phyloP scores from a whole-genome alignment of 805 yeast species.

The Zygosaccharomyces bisporus region DNA sequence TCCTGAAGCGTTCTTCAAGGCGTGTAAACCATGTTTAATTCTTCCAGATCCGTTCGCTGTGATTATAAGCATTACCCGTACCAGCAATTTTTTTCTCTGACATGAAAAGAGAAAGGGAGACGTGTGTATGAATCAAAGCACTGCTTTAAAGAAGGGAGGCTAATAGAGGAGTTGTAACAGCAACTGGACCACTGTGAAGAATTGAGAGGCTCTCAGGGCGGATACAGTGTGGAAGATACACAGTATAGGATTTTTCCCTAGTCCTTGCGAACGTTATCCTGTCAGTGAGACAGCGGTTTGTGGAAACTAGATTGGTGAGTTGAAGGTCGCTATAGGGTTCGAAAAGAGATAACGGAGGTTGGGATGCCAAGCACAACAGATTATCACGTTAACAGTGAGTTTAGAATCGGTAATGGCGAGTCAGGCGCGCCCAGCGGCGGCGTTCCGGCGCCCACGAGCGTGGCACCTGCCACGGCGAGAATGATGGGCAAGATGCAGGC shows the following conservation, averaged over 20 bases:
- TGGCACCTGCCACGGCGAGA: conserved; percentile 36
- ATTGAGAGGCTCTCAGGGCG: background rate
- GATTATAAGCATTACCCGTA: conserved; percentile 1
- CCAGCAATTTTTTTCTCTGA: background rate
- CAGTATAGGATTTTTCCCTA: background rate
- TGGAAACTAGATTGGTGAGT: background rate
- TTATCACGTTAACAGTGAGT: conserved; percentile 31
- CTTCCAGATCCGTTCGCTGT: background rate
- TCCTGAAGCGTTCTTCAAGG: background rate
- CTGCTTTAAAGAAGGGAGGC: background rate
- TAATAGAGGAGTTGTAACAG: background rate
- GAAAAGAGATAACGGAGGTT: background rate
- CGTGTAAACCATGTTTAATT: background rate
- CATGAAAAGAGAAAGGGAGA: conserved; percentile 5
- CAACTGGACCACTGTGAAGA: conserved; percentile 5
- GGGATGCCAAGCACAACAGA: conserved; percentile 28
- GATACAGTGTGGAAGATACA: background rate
- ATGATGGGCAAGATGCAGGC: conserved; percentile 30
- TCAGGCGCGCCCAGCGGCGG: conserved; percentile 7
- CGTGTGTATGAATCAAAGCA: background rate
- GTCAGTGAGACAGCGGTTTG: conserved; percentile 4
- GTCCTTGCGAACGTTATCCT: background rate
- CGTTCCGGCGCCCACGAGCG: conserved; percentile 14
- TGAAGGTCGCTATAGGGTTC: background rate
- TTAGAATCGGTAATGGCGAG: conserved; percentile 29